These are phyloP conservation scores for Fusarium siculi DNA, from an alignment of 2,329 filamentous ascomycete species.

Conservation along the genomic window DNA sequence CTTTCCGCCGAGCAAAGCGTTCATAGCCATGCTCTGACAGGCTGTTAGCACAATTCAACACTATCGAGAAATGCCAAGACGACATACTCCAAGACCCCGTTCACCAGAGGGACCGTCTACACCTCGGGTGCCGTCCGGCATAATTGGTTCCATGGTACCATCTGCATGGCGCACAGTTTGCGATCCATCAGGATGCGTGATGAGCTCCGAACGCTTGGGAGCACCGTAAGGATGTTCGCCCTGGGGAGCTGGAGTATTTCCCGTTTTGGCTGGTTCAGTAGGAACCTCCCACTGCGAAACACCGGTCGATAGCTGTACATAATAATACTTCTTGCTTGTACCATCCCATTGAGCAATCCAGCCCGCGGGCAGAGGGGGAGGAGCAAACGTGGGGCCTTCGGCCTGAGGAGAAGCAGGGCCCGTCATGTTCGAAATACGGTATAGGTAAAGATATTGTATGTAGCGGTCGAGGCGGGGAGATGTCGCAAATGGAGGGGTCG, in stretches of 20 bases:
- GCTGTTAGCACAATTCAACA: constrained; percentile 18
- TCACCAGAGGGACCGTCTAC: constrained; percentile 66
- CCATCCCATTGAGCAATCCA: constrained; percentile 79
- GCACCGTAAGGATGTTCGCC: constrained; percentile 72
- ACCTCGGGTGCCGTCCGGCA: constrained; percentile 63
- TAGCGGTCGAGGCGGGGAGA: constrained; percentile 24
- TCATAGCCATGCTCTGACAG: constrained; percentile 66
- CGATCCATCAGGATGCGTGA: constrained; percentile 70
- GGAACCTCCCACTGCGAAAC: constrained; percentile 80
- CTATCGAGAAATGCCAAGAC: constrained; percentile 3
- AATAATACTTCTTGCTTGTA: constrained; percentile 73
- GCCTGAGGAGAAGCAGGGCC: constrained; percentile 67
- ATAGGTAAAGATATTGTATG: constrained; percentile 6
- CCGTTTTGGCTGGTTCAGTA: constrained; percentile 70
- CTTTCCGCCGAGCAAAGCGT: constrained; percentile 65
- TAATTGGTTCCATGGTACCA: constrained; percentile 68
- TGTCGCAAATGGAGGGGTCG: constrained; percentile 28
- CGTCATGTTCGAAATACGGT: constrained; percentile 56
- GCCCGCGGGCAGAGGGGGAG: constrained; percentile 70
- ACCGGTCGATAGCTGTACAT: constrained; percentile 77
- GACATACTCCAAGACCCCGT: constrained; percentile 72
- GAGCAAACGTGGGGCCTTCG: constrained; percentile 68
- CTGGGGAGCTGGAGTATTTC: constrained; percentile 66
- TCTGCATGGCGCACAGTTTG: constrained; percentile 71
- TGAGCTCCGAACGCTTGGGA: constrained; percentile 64